phyloP scores from a whole-genome alignment of 2,329 filamentous ascomycete species.

The Fusarium cyanostomum region DNA sequence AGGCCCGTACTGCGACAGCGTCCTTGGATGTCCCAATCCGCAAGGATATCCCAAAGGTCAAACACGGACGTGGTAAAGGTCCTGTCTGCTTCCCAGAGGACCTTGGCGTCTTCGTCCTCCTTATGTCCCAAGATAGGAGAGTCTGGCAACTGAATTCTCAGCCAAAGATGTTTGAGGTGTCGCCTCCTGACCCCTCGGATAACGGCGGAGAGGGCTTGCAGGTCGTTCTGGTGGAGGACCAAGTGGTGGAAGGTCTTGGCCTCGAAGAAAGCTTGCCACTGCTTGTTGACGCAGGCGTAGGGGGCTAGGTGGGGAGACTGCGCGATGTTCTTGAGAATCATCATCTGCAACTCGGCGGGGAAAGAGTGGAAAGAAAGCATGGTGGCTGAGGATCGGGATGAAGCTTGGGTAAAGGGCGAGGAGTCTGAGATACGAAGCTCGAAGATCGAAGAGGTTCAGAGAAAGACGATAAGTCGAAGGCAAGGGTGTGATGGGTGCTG shows the following conservation, averaged over 20 bases:
- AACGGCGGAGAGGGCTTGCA: neutral
- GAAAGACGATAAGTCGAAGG: too few species aligned
- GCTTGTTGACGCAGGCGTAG: constrained; percentile 1
- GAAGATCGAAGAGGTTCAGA: too few species aligned
- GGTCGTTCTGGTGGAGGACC: neutral
- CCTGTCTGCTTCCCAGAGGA: constrained; percentile 1
- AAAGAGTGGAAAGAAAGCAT: constrained; percentile 14
- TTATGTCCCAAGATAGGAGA: neutral
- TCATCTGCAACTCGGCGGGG: neutral
- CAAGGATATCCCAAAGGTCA: constrained; percentile 2
- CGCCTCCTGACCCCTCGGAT: neutral
- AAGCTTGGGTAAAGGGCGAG: too few species aligned
- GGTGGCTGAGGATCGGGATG: too few species aligned
- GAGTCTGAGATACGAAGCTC: too few species aligned
- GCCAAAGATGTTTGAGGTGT: constrained; percentile 16
- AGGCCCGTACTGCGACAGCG: neutral
- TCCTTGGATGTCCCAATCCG: neutral
- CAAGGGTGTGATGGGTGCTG: too few species aligned
- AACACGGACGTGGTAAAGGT: constrained; percentile 2
- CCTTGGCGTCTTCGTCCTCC: neutral
- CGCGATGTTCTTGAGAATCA: neutral
- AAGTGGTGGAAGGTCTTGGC: constrained; percentile 4
- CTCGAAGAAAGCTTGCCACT: constrained; percentile 16
- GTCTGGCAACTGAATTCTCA: neutral
- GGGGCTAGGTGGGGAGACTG: rapidly evolving